These are phyloP conservation scores for Isoetes taiwanensis DNA, from an alignment of 75 land plant genomes.

Conservation along the genomic window DNA sequence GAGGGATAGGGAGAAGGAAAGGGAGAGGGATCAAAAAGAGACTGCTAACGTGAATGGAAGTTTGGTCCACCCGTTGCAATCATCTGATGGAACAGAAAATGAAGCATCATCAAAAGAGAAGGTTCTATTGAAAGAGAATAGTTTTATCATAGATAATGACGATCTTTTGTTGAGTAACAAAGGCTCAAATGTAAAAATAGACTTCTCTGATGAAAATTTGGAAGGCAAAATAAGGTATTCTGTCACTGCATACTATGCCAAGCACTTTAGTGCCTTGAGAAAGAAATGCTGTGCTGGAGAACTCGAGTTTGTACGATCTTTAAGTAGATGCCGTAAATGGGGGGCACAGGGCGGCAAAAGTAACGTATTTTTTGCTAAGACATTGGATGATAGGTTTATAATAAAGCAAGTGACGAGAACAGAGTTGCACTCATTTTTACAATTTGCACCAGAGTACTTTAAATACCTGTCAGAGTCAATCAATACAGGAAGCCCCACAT, in stretches of 20 bases:
- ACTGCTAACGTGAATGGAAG: constrained; percentile 10
- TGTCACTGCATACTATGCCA: constrained; percentile 78
- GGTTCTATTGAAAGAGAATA: constrained; percentile 13
- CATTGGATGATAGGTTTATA: constrained; percentile 81
- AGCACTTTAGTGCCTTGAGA: constrained; percentile 69
- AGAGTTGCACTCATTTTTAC: constrained; percentile 76
- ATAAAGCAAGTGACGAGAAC: constrained; percentile 88
- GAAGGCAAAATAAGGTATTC: constrained; percentile 49
- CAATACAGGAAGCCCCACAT: constrained; percentile 77
- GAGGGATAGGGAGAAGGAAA: constrained; percentile 20
- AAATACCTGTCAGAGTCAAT: constrained; percentile 56
- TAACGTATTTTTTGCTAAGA: constrained; percentile 91
- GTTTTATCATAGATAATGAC: neutral
- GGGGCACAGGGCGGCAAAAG: constrained; percentile 96
- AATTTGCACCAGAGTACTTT: constrained; percentile 86
- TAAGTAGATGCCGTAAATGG: constrained; percentile 86
- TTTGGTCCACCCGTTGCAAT: neutral
- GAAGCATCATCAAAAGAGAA: constrained; percentile 10
- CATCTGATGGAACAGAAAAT: constrained; percentile 21
- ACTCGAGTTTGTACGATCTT: constrained; percentile 56
- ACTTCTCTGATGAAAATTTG: constrained; percentile 40
- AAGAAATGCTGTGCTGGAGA: constrained; percentile 71
- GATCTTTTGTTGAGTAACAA: constrained; percentile 23
- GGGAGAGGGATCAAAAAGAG: constrained; percentile 9
- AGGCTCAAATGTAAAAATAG: constrained; percentile 35